Evolutionary conservation across 2,329 filamentous ascomycete genomes (phyloP), one percentile per base, ranked within the genome.

Genomic region (Myriosclerotinia curreyana): DNA sequence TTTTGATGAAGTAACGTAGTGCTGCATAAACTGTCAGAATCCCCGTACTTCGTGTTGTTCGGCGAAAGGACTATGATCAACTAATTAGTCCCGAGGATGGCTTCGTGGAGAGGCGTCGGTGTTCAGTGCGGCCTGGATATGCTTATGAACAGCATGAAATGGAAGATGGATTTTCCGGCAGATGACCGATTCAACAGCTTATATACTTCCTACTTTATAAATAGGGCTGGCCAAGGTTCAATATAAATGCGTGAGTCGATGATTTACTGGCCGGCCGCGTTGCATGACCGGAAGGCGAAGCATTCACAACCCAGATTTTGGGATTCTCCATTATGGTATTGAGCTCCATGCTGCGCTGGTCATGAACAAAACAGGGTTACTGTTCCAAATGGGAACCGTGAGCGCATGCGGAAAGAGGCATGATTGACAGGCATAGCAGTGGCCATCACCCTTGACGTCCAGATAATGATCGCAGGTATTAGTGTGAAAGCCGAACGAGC

Each of bases 281-380:
- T 62, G 22, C 31, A 62, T 62, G 40, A 22, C 15, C 40, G 5
- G 28, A 44, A 48, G 60, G 60, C 60, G 50, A 54, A 48, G 40
- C n/a, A 48, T 36, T 28, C 28, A 14, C 25, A 25, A 60, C 44
- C 34, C 60, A 55, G 38, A 46, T 44, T 44, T 15, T 36, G 38
- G 38, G 31, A 44, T 28, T 54, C 25, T 40, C 4, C 28, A 54
- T 36, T 17, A 62, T 54, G 17, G 49, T n/a, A 62, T 44, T 31
- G 31, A 25, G 50, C 28, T 34, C n/a, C 48, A 54, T 46, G 22
- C 48, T 61, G 48, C 25, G 22, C 36, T 52, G 25, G 34, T 22
- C 34, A 44, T 44, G 48, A 31, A 52, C 5, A 58, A 28, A 40
- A 48, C 34, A 44, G 60, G 60, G 14, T 55, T 44, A 20, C 49